Percentiles rank a stretch among this genome's conserved stretches.
phyloP scores from a whole-genome alignment of 371 early-diverging fungal genomes.

The Mucor piriformis region DNA sequence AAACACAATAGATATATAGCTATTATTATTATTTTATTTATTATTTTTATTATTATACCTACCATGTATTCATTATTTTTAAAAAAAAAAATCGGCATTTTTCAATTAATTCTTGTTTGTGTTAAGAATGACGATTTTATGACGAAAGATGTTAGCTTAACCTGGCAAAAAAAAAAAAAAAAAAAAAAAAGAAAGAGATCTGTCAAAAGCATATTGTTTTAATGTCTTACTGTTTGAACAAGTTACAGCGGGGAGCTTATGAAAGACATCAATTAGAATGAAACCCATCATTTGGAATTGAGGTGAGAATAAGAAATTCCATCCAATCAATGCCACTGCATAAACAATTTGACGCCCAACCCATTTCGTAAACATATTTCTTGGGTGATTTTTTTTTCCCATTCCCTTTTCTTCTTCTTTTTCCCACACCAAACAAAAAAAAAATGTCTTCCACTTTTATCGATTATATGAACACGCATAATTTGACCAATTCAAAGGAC shows the following conservation, averaged over 20 bases:
- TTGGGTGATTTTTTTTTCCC: conserved; percentile 16
- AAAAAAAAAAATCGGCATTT: not conserved
- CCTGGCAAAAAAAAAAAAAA: too few species aligned
- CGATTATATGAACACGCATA: conserved; percentile 1
- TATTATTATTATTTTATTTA: not conserved
- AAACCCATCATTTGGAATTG: not conserved
- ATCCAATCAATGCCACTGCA: conserved; percentile 13
- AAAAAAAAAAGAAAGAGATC: not conserved
- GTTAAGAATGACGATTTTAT: not conserved
- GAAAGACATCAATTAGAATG: not conserved
- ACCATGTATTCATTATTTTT: not conserved
- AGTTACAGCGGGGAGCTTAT: too few species aligned
- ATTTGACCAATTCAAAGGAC: conserved; percentile 3
- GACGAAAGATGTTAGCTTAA: not conserved
- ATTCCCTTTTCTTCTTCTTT: conserved; percentile 9
- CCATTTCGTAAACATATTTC: conserved; percentile 6
- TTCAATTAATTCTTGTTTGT: not conserved
- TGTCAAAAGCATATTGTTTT: not conserved
- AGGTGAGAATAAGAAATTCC: not conserved
- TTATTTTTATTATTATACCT: not conserved
- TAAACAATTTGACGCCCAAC: conserved; percentile 13
- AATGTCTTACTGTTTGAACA: too few species aligned
- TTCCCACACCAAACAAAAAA: not conserved
- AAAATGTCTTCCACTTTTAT: conserved; percentile 20
- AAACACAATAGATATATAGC: conserved; percentile 3